phyloP scores from a whole-genome alignment of 495 filamentous ascomycete genomes.

The Peziza echinospora region DNA sequence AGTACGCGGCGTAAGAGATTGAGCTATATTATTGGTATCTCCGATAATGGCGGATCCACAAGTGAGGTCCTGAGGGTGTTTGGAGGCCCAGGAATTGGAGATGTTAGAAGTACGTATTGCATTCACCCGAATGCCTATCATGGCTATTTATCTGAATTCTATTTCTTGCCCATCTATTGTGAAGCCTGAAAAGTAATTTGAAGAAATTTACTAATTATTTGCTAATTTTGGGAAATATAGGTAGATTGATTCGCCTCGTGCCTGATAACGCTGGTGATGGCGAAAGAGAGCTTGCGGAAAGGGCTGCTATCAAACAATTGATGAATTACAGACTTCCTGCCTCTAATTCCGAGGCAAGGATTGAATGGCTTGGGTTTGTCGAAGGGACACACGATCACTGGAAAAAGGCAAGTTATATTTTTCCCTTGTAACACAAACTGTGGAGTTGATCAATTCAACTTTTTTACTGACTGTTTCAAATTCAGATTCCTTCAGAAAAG shows the following conservation, averaged over 20 bases:
- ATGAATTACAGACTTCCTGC: conserved; percentile 68
- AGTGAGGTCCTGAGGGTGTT: conserved; percentile 83
- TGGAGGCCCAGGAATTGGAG: conserved; percentile 81
- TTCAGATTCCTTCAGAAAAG: conserved; percentile 64
- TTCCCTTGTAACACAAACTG: background rate
- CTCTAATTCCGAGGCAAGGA: conserved; percentile 29
- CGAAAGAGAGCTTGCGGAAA: conserved; percentile 25
- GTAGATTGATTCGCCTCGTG: conserved; percentile 76
- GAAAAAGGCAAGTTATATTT: conserved; percentile 20
- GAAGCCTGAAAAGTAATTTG: background rate
- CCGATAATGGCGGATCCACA: conserved; percentile 82
- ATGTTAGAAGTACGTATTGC: conserved; percentile 74
- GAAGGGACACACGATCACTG: conserved; percentile 59
- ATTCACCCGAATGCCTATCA: conserved; percentile 6
- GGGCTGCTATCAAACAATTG: conserved; percentile 47
- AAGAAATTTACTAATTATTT: conserved; percentile 5
- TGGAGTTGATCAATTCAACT: too few relatives aligned
- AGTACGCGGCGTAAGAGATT: background rate
- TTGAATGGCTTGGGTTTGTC: conserved; percentile 78
- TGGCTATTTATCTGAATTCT: background rate
- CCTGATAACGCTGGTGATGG: conserved; percentile 35
- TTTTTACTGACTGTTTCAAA: too few relatives aligned
- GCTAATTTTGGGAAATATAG: conserved; percentile 29
- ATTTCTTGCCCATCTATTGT: background rate
- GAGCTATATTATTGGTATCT: conserved; percentile 29